Evolutionary conservation across 306 rosid species (phyloP), one percentile per base, ranked within the genome.

Genomic region (Cicer bijugum): DNA sequence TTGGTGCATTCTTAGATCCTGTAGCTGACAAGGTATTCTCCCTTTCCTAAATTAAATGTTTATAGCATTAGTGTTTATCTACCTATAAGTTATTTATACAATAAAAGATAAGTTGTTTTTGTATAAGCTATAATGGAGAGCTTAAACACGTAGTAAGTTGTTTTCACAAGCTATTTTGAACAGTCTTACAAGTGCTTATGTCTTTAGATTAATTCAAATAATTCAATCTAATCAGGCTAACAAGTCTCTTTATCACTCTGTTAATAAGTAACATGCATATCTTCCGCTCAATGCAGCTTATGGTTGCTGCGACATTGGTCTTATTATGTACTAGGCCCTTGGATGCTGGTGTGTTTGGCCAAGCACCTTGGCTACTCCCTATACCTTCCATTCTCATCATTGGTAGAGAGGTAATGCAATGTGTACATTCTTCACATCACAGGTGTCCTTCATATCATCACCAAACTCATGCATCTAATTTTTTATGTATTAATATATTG

Each of bases 1-100:
- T 95, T 81, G 99, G 99, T 59, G 99, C 99, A 1, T 95, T 95
- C 87, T 85, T 95, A 58, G 99, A 95, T 81, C 99, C 97, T 0
- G 99, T 95, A n/a, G 99, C 99, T 63, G 97, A 95, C 72, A 95
- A 95, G 99, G 99, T 95, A 86, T 70, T 84, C 48, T 35, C 14
- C 33, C 40, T 72, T 33, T 12, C 12, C 20, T 40, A 40, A 64
- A 35, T 37, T 14, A 9, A n/a, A 15, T 14, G 42, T 4, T 50
- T 28, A 28, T 28, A 28, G 35, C 5, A 28, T 28, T 28, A 28
- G 35, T 28, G 35, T 28, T 3, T 28, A 28, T 28, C 35, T 28
- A 28, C 5, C 35, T 28, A 28, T 28, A 28, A 3, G 33, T 28
- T 28, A 28, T 28, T 28, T 28, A 3, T 28, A 28, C 33, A 3